These are phyloP conservation scores for Artomyces pyxidatus DNA, from an alignment of 768 basidiomycete genomes.

Conservation along the genomic window DNA sequence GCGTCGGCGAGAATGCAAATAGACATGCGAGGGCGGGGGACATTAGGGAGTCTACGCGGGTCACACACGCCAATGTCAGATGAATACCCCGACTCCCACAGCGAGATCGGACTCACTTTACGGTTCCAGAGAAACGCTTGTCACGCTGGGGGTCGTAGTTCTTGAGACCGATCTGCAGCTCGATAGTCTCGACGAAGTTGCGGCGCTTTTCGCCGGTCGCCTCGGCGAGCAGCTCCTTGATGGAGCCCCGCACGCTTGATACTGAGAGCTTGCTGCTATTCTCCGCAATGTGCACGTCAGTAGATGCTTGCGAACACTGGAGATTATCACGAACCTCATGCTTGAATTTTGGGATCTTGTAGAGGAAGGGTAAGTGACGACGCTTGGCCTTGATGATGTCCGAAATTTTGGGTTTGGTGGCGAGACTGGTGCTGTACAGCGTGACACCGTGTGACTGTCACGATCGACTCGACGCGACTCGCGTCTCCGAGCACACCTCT, in stretches of 20 bases:
- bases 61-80: not conserved
- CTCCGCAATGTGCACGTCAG: not conserved
- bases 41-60: constrained; percentile 72
- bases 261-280: constrained; percentile 82
- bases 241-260: constrained; percentile 98
- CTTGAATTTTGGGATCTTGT: constrained; percentile 6
- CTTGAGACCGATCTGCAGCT: constrained; percentile 94
- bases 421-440: constrained; percentile 7
- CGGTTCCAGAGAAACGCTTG: constrained; percentile 99
- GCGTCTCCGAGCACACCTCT: too few relatives aligned
- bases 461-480: too few relatives aligned
- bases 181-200: constrained; percentile 94
- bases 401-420: constrained; percentile 10
- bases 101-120: constrained; percentile 59
- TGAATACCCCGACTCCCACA: not conserved
- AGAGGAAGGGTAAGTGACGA: not conserved
- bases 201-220: constrained; percentile 85
- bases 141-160: constrained; percentile 99
- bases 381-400: not conserved
- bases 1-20: constrained; percentile 99
- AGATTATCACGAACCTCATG: constrained; percentile 15
- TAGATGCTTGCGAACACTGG: not conserved
- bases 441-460: constrained; percentile 4
- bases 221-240: constrained; percentile 82
- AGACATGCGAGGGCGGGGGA: constrained; percentile 98